Percentiles rank a stretch among this genome's conserved stretches.
phyloP scores from a whole-genome alignment of 345 rosid species.

The Arabidopsis thaliana region TAIR10.1 NC_003074.8:4898001-4898500 shows the following conservation, averaged over 20 bases:
- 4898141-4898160: slow-evolving; percentile 65
- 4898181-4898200: slow-evolving; percentile 67
- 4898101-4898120: slow-evolving; percentile 68
- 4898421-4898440: slow-evolving; percentile 76
- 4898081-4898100: slow-evolving; percentile 23
- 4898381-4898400: slow-evolving; percentile 91
- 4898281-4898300: background rate
- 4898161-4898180: slow-evolving; percentile 74
- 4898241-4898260: slow-evolving; percentile 12
- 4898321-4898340: slow-evolving; percentile 41
- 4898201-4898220: slow-evolving; percentile 72
- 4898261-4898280: slow-evolving; percentile 4
- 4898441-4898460: slow-evolving; percentile 54
- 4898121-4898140: slow-evolving; percentile 78
- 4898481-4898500: slow-evolving; percentile 26
- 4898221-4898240: slow-evolving; percentile 68
- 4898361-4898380: slow-evolving; percentile 57
- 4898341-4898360: slow-evolving; percentile 67
- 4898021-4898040: slow-evolving; percentile 3
- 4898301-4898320: slow-evolving; percentile 39
- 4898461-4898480: background rate
- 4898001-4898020: slow-evolving; percentile 73
- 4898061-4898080: slow-evolving; percentile 23
- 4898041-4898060: slow-evolving; percentile 19
- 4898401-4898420: slow-evolving; percentile 83